phyloP scores from a whole-genome alignment of 306 rosid genomes.

The Lupinus albus region DNA sequence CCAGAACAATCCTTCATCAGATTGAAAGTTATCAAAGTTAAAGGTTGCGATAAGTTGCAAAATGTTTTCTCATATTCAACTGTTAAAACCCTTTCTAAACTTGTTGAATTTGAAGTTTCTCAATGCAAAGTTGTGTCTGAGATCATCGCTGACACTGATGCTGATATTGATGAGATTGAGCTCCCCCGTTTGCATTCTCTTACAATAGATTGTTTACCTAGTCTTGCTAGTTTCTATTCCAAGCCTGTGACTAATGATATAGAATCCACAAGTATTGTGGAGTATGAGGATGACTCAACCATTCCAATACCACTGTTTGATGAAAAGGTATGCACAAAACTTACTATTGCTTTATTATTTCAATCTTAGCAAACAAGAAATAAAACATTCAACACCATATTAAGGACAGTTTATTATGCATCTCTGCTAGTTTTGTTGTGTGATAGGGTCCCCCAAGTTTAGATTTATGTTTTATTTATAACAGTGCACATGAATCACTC shows the following conservation, averaged over 20 bases:
- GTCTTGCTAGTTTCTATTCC: not conserved
- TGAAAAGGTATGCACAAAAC: not conserved
- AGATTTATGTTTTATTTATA: too few relatives aligned
- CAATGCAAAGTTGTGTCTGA: not conserved
- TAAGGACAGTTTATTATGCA: too few relatives aligned
- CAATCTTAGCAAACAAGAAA: too few relatives aligned
- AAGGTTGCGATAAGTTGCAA: conserved; percentile 19
- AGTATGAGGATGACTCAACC: not conserved
- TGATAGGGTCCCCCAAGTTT: too few relatives aligned
- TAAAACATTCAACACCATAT: too few relatives aligned
- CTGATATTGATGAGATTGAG: not conserved
- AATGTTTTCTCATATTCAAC: conserved; percentile 11
- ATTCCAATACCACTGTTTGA: not conserved
- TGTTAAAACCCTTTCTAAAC: not conserved
- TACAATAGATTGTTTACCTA: not conserved
- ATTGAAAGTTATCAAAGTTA: not conserved
- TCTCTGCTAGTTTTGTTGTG: too few relatives aligned
- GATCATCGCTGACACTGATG: not conserved
- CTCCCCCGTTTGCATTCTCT: conserved; percentile 3
- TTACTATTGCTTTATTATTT: not conserved
- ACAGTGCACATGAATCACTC: not conserved
- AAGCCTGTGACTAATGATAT: not conserved
- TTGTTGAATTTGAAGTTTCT: not conserved
- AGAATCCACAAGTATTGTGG: not conserved
- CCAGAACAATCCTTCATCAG: not conserved